Conservation (phyloP, 306 rosid species). For the Trifolium pratense region DNA sequence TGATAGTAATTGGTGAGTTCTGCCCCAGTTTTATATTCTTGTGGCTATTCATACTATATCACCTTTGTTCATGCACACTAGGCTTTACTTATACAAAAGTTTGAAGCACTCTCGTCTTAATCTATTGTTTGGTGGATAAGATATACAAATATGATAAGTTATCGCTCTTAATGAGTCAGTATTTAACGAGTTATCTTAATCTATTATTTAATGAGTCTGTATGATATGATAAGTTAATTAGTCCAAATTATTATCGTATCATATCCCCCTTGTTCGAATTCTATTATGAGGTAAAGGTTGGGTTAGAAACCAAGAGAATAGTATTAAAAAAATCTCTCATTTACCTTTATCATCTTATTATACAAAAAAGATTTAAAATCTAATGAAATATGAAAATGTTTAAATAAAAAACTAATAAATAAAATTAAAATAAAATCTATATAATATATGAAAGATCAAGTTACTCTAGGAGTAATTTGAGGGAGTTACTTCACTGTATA, state of each 20-base stretch:
- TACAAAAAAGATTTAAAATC: not conserved
- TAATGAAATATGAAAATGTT: not conserved
- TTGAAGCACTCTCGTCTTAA: not conserved
- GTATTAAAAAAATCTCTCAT: not conserved
- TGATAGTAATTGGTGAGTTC: conserved; percentile 4
- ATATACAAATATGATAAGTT: not conserved
- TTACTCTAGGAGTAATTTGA: not conserved
- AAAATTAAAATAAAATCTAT: not conserved
- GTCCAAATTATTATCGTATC: not conserved
- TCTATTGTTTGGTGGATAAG: not conserved
- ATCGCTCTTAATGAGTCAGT: too few species aligned
- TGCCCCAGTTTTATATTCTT: conserved; percentile 4
- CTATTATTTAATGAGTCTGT: not conserved
- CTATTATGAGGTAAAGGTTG: not conserved
- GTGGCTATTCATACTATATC: not conserved
- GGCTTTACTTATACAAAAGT: not conserved
- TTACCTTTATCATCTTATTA: not conserved
- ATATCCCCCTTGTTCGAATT: not conserved
- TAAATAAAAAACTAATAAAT: not conserved
- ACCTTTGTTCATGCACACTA: not conserved
- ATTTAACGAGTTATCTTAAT: not conserved
- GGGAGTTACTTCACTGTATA: not conserved
- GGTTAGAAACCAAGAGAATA: not conserved
- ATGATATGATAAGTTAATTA: not conserved
- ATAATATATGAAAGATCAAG: not conserved